Base-by-base conservation (phyloP, 805 yeast genomes). In the Dipodascus albidus region DNA sequence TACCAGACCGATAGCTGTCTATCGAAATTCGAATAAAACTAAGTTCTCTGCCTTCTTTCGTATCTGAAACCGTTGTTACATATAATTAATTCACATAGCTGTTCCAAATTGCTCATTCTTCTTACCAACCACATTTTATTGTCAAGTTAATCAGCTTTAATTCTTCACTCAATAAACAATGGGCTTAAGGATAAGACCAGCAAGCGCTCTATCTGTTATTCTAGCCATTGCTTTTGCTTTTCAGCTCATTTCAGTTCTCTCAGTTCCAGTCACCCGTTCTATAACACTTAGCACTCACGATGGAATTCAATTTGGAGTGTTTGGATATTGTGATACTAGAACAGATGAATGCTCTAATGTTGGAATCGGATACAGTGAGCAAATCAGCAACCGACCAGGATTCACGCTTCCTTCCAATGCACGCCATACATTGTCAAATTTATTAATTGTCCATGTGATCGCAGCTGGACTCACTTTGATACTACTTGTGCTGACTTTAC, bases 381-480 rank as follows among this genome's bases (percentile, higher is more conserved):
- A 58, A 55, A 58, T 71, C 27, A 56, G 69, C 3, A 38, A 17
- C 20, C 60, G 64, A 11, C 69, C 66, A 27, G 63, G 69, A 20
- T 74, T 77, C 57, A 63, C 76, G 3, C 64, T 82, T 35, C 88
- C 88, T 9, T 76, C 84, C 1, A 72, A 74, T 52, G 81, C 86
- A 1, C 71, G 84, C 57, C 76, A 71, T 53, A 71, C 80, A 1
- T 74, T 85, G 4, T 77, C 89, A 1, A 77, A 74, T 56, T 67
- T 85, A 53, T 67, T 85, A 42, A 73, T 84, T 31, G 86, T 83
- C 2, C 91, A 85, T 64, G 82, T 84, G 1, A 74, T 85, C 2
- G 77, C 87, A 1, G 71, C 81, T 1, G 81, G 78, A 0, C 73
- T 80, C 61, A 76, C 85, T 0, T 62, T 73, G 11, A 60, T 81